A percentile compares a stretch with the other conserved stretches of the same genome.
phyloP scores from a whole-genome alignment of 441 rosid species.

The Pelargonium citronellum region DNA sequence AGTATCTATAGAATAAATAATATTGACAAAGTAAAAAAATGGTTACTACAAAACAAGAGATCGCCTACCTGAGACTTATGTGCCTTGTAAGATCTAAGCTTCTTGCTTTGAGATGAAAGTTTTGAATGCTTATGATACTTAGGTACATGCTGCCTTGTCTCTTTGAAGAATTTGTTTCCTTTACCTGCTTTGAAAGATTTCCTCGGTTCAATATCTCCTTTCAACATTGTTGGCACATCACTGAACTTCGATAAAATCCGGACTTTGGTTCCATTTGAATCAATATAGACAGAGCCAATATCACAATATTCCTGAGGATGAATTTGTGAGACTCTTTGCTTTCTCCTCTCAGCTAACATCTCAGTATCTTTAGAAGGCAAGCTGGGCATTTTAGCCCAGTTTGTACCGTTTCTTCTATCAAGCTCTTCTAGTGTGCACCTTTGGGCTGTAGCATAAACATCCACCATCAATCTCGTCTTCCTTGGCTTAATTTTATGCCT shows the following conservation, averaged over 20 bases:
- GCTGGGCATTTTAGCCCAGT: slow-evolving; percentile 56
- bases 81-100: slow-evolving; percentile 32
- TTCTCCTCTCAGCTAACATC: slow-evolving; percentile 37
- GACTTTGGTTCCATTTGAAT: slow-evolving; percentile 72
- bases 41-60: slow-evolving; percentile 17
- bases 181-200: slow-evolving; percentile 42
- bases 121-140: slow-evolving; percentile 51
- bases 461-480: slow-evolving; percentile 67
- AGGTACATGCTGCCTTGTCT: slow-evolving; percentile 37
- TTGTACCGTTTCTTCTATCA: slow-evolving; percentile 79
- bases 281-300: slow-evolving; percentile 81
- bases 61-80: slow-evolving; percentile 49
- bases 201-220: slow-evolving; percentile 35
- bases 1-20: background rate
- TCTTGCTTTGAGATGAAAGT: slow-evolving; percentile 50
- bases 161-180: slow-evolving; percentile 45
- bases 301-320: slow-evolving; percentile 44
- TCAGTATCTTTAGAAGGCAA: slow-evolving; percentile 41
- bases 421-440: slow-evolving; percentile 84
- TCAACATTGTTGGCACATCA: slow-evolving; percentile 31
- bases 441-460: slow-evolving; percentile 58
- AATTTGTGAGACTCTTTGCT: slow-evolving; percentile 30
- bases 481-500: slow-evolving; percentile 69
- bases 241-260: slow-evolving; percentile 64
- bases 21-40: background rate